phyloP scores from a whole-genome alignment of 768 basidiomycete species.

The Paxillus involutus region DNA sequence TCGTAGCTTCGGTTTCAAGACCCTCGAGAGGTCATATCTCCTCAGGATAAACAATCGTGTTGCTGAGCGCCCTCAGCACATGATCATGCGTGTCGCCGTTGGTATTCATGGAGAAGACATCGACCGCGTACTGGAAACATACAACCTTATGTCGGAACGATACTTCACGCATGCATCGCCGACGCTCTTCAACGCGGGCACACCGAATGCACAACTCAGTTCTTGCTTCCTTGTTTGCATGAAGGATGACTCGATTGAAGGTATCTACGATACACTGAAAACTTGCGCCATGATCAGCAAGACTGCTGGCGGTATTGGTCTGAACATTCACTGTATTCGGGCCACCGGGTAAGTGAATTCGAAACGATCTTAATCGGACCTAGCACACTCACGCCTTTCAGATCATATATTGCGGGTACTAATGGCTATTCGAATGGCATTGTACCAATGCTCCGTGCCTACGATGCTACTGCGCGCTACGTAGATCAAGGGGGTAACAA shows the following conservation, averaged over 20 bases:
- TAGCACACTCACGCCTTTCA: constrained; percentile 28
- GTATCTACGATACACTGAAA: constrained; percentile 98
- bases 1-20: constrained; percentile 96
- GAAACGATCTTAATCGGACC: not conserved
- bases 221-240: constrained; percentile 98
- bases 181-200: constrained; percentile 97
- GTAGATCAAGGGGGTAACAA: constrained; percentile 99
- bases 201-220: constrained; percentile 90
- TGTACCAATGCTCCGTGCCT: constrained; percentile 98
- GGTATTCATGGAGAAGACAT: constrained; percentile 92
- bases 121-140: constrained; percentile 87
- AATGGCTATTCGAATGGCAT: constrained; percentile 99
- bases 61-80: constrained; percentile 96
- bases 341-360: constrained; percentile 76
- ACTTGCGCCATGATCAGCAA: constrained; percentile 99
- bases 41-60: constrained; percentile 92
- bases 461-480: constrained; percentile 96
- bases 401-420: constrained; percentile 98
- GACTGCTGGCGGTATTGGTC: constrained; percentile 96
- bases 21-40: constrained; percentile 95
- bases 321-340: constrained; percentile 95
- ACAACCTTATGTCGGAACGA: constrained; percentile 95
- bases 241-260: constrained; percentile 99
- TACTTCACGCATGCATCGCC: constrained; percentile 99
- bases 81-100: constrained; percentile 99